Conservation (phyloP, 108 stramenopile species). For the Fistulifera pelliculosa region DNA sequence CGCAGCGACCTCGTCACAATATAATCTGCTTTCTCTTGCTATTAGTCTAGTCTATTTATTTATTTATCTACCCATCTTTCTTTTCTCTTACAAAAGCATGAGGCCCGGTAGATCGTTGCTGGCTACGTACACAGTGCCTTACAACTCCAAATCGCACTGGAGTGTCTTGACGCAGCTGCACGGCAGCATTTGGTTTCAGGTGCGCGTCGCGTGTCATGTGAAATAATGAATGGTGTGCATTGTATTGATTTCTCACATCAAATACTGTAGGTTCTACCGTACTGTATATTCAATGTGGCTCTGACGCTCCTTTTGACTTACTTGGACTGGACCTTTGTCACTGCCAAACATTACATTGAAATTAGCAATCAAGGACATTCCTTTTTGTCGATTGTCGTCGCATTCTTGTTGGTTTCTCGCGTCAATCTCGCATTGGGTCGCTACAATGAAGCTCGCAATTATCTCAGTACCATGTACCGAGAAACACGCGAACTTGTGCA, state of each 20-base stretch:
- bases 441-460: conserved; percentile 13
- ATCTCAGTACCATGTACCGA: conserved; percentile 9
- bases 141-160: conserved; percentile 6
- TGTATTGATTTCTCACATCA: too few species aligned
- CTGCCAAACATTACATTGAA: background rate
- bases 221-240: too few species aligned
- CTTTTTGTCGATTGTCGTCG: conserved; percentile 20
- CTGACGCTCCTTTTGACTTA: conserved; percentile 2
- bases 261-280: conserved; percentile 3
- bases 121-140: too few species aligned
- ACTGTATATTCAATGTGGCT: conserved; percentile 6
- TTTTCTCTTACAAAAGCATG: too few species aligned
- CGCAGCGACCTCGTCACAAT: too few species aligned
- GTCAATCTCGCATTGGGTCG: conserved; percentile 19
- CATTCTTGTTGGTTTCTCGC: conserved; percentile 31
- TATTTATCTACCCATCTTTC: too few species aligned
- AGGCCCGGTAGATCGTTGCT: too few species aligned
- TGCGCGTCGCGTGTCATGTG: conserved; percentile 3
- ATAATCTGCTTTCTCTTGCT: too few species aligned
- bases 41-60: too few species aligned
- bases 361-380: conserved; percentile 24
- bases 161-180: conserved; percentile 24
- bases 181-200: conserved; percentile 16
- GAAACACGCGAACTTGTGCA: conserved; percentile 24
- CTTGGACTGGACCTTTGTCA: background rate